Evolutionary conservation across 2,329 filamentous ascomycete species (phyloP).

Genomic region (Drechslerella coelobrocha): DNA sequence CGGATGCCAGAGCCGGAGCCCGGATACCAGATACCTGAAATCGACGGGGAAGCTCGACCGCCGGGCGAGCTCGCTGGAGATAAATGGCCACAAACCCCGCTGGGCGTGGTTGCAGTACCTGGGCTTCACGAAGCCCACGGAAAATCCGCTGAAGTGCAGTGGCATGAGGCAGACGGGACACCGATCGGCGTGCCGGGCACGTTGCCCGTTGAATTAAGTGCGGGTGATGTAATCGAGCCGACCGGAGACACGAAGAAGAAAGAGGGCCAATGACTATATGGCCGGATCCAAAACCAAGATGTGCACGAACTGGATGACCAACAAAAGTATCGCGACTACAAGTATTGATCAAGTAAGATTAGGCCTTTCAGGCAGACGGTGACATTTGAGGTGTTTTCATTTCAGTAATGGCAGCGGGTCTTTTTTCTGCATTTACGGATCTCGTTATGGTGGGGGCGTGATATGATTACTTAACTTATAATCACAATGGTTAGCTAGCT

Average conservation of each 20-base stretch:
- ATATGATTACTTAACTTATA: background rate
- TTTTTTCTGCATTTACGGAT: background rate
- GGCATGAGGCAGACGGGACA: constrained; percentile 43
- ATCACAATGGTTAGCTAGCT: background rate
- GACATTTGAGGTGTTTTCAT: background rate
- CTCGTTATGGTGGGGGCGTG: background rate
- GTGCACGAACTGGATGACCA: constrained; percentile 33
- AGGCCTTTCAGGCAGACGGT: background rate
- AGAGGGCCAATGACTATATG: constrained; percentile 44
- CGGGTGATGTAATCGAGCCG: constrained; percentile 33
- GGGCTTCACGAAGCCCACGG: constrained; percentile 37
- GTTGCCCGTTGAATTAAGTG: constrained; percentile 28
- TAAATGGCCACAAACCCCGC: constrained; percentile 14
- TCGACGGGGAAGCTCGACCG: constrained; percentile 12
- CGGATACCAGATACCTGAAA: constrained; percentile 14
- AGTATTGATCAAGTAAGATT: background rate
- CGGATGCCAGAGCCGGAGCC: background rate
- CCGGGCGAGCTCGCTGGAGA: constrained; percentile 25
- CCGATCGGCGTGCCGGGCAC: no score
- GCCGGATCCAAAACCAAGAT: constrained; percentile 27
- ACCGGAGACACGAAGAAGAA: constrained; percentile 18
- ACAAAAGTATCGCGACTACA: constrained; percentile 26
- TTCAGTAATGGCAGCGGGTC: background rate
- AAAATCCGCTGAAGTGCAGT: constrained; percentile 14
- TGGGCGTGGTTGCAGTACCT: background rate